Base-by-base conservation (phyloP, 2,329 filamentous ascomycete species). In the Niveomyces coronatus region DNA sequence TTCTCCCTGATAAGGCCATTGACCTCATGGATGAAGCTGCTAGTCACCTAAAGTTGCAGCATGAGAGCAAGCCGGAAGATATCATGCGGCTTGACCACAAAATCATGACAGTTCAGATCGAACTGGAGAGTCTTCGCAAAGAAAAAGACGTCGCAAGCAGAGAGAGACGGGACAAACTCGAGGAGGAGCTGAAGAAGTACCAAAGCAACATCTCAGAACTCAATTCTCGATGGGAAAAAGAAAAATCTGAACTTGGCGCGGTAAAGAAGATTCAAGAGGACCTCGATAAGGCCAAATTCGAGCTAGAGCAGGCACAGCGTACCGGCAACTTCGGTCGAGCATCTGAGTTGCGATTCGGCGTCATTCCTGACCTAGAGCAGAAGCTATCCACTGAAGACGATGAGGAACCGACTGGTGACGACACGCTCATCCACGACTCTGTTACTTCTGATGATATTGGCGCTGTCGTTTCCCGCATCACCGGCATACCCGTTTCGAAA, bases 41-140 rank as follows among this genome's bases (percentile, higher is more conserved):
- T 1, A 93, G 85, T 43, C 86, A 87, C 16, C 66, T 96, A 9
- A 79, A 93, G 31, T 63, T 96, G 22, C 89, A 96, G 54, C 91
- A 96, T 60, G 91, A 98, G 59, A 94, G 86, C 50, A 96, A 95
- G 51, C 91, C 91, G 0, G 91, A 96, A 49, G 79, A 89, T 8
- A 95, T 98, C 23, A 85, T 93, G 64, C 78, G 82, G 35, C 74
- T 96, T 2, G 89, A 96, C 52, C 84, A 93, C 44, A 85, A 88
- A 52, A 94, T 96, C 43, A 93, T 95, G 76, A 96, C 89, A 0
- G 86, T 96, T 11, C 89, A 95, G 54, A 96, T 98, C 45, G 89
- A 98, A 57, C 70, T 96, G 1, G 91, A 96, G 56, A 95, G 87
- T 44, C 63, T 98, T 29, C 76, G 89, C 35, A 96, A 96, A 52